Conservation (phyloP, 345 rosid genomes). For the Euphorbia lathyris region DNA sequence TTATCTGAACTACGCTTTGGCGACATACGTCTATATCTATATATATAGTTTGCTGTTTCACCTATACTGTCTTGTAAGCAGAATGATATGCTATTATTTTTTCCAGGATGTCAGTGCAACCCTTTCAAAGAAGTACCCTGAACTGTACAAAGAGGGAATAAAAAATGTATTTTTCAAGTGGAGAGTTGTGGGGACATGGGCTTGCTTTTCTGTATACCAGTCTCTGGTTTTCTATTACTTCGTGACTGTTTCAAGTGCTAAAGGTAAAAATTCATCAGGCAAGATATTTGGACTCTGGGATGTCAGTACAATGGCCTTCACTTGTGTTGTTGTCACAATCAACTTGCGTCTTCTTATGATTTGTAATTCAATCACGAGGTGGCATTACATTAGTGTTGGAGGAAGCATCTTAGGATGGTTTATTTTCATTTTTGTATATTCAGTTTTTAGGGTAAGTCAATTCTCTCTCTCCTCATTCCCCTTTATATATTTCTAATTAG, state of each 20-base stretch:
- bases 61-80: background rate
- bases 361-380: conserved; percentile 86
- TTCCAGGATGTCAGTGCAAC: conserved; percentile 91
- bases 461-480: conserved; percentile 5
- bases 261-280: conserved; percentile 69
- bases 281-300: conserved; percentile 94
- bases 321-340: conserved; percentile 88
- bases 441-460: conserved; percentile 43
- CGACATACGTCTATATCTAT: too few relatives aligned
- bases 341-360: conserved; percentile 94
- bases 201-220: conserved; percentile 82
- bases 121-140: conserved; percentile 93
- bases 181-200: conserved; percentile 91
- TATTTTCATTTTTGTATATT: conserved; percentile 64
- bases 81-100: background rate
- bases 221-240: conserved; percentile 78
- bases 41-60: background rate
- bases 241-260: conserved; percentile 50
- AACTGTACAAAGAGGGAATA: conserved; percentile 91
- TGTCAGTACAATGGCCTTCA: conserved; percentile 95
- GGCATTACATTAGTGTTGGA: conserved; percentile 83
- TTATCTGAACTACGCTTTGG: background rate
- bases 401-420: conserved; percentile 96
- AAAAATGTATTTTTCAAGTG: conserved; percentile 77
- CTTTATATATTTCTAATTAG: background rate